These are phyloP conservation scores for Gloeophyllum trabeum DNA, from an alignment of 768 basidiomycete species.

Conservation along the genomic window DNA sequence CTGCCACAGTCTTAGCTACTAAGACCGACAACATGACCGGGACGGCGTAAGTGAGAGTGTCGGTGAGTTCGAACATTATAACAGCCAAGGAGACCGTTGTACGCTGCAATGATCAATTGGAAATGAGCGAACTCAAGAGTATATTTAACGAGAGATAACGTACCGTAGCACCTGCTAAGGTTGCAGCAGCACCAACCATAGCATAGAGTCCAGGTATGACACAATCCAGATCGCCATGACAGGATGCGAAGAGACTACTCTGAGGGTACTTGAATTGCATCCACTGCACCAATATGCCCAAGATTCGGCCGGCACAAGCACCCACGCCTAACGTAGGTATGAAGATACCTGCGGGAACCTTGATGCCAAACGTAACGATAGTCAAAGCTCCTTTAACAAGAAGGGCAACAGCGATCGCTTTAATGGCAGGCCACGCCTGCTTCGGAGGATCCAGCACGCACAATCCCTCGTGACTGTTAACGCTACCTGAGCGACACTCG, in stretches of 20 bases:
- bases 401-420: conserved; percentile 63
- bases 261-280: conserved; percentile 54
- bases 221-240: conserved; percentile 58
- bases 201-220: conserved; percentile 87
- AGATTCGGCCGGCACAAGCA: conserved; percentile 82
- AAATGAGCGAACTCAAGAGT: conserved; percentile 4
- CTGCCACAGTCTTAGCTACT: conserved; percentile 84
- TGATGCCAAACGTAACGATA: conserved; percentile 88
- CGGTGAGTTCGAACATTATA: conserved; percentile 92
- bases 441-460: conserved; percentile 56
- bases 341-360: conserved; percentile 89
- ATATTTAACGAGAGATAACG: conserved; percentile 18
- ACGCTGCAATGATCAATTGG: conserved; percentile 28
- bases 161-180: conserved; percentile 92
- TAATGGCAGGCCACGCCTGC: conserved; percentile 51
- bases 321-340: conserved; percentile 93
- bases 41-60: conserved; percentile 84
- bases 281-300: conserved; percentile 76
- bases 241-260: conserved; percentile 45
- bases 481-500: conserved; percentile 59
- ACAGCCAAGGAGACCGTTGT: conserved; percentile 92
- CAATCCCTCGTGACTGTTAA: conserved; percentile 48
- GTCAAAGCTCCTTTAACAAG: conserved; percentile 74
- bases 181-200: conserved; percentile 92
- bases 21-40: conserved; percentile 85